These are phyloP conservation scores for Metschnikowia kofuensis DNA, from an alignment of 805 yeast genomes.

Conservation along the genomic window DNA sequence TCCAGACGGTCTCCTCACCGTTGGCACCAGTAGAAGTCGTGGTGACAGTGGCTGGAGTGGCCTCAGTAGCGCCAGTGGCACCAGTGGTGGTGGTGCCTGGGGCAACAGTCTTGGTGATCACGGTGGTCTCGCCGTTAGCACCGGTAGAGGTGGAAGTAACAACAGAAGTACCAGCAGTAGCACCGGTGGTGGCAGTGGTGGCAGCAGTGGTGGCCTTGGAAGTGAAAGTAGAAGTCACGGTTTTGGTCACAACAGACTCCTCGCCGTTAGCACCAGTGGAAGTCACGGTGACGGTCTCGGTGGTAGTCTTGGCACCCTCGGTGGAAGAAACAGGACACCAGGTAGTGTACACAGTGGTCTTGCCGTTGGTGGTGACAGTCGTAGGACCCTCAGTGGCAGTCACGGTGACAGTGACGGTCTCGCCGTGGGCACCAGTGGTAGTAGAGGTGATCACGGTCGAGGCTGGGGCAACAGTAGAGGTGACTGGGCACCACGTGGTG, in stretches of 20 bases:
- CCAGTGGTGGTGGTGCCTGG: neutral
- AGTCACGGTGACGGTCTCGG: conserved; percentile 15
- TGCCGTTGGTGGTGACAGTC: conserved; percentile 17
- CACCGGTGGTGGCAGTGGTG: neutral
- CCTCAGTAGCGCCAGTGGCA: conserved; percentile 7
- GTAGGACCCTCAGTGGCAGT: conserved; percentile 29
- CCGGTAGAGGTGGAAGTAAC: neutral
- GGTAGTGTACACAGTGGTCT: conserved; percentile 27
- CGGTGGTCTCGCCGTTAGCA: neutral
- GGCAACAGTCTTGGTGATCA: neutral
- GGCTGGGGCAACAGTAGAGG: conserved; percentile 21
- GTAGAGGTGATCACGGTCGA: conserved; percentile 8
- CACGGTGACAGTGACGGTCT: conserved; percentile 20
- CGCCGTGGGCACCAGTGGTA: conserved; percentile 11
- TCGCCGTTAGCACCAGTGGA: conserved; percentile 4
- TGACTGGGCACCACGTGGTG: conserved; percentile 38
- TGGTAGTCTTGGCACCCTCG: conserved; percentile 24
- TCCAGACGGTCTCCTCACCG: too few species aligned
- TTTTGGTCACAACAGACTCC: neutral
- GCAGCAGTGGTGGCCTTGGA: neutral
- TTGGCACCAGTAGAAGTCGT: conserved; percentile 4
- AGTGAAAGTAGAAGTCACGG: neutral
- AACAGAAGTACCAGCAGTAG: neutral
- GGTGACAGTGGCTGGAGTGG: conserved; percentile 21
- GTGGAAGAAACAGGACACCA: conserved; percentile 31